Percentiles rank a stretch among this genome's conserved stretches.
Evolutionary conservation across 768 basidiomycete genomes (phyloP).

Genomic region (Auricularia sp.): DNA sequence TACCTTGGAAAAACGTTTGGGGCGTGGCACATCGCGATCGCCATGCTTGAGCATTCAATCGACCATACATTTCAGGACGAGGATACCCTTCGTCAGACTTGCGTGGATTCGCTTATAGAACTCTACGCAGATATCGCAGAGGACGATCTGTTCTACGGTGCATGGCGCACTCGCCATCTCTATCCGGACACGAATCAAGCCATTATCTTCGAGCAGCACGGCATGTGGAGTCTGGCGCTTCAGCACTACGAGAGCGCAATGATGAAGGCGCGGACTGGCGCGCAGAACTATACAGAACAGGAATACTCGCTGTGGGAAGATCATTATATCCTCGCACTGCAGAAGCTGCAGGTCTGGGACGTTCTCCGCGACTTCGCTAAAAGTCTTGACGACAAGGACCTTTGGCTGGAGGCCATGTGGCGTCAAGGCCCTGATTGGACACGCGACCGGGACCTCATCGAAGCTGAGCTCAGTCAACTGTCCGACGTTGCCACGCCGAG

Average conservation of each 20-base stretch:
- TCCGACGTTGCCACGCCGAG: conserved; percentile 88
- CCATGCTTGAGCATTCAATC: conserved; percentile 74
- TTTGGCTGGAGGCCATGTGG: conserved; percentile 94
- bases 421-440: conserved; percentile 65
- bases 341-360: conserved; percentile 98
- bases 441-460: not conserved
- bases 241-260: conserved; percentile 85
- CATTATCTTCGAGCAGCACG: conserved; percentile 87
- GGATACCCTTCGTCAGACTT: conserved; percentile 64
- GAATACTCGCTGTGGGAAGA: conserved; percentile 99
- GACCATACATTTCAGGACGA: conserved; percentile 77
- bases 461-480: conserved; percentile 60
- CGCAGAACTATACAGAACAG: conserved; percentile 82
- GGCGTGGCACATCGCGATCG: conserved; percentile 87
- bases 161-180: conserved; percentile 87
- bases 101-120: conserved; percentile 86
- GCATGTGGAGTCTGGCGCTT: conserved; percentile 92
- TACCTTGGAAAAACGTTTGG: conserved; percentile 94
- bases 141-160: conserved; percentile 94
- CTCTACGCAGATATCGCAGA: conserved; percentile 92
- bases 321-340: conserved; percentile 92
- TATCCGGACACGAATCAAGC: conserved; percentile 83
- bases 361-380: conserved; percentile 83
- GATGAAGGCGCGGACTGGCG: conserved; percentile 67
- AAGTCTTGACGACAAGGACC: conserved; percentile 81